phyloP scores from a whole-genome alignment of 257 asterid species.

The Asclepias syriaca region DNA sequence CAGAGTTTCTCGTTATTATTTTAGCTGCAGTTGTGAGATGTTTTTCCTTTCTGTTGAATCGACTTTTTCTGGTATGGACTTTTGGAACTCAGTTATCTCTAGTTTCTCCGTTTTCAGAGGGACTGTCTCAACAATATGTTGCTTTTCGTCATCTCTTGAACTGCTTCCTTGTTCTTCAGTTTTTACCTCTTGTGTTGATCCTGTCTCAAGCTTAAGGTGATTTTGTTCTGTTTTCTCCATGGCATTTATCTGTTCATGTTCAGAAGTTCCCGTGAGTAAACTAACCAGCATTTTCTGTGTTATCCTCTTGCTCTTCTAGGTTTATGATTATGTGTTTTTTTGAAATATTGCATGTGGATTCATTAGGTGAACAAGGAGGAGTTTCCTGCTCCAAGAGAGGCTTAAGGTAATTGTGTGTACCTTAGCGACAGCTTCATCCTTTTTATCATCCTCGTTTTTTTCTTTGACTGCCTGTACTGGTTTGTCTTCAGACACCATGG shows the following conservation, averaged over 20 bases:
- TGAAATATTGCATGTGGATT: neutral
- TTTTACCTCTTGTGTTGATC: conserved; percentile 20
- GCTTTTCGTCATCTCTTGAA: conserved; percentile 9
- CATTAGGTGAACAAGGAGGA: neutral
- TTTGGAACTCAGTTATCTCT: conserved; percentile 20
- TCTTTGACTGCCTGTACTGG: no score
- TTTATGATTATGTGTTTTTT: neutral
- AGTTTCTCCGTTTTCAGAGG: conserved; percentile 13
- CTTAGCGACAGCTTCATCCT: no score
- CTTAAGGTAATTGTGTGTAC: no score
- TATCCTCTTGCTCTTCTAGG: conserved; percentile 18
- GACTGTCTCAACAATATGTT: conserved; percentile 13
- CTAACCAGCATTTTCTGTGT: conserved; percentile 13
- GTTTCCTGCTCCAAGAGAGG: no score
- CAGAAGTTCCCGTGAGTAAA: conserved; percentile 16
- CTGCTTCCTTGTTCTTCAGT: conserved; percentile 6
- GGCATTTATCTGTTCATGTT: conserved; percentile 25
- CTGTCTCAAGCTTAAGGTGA: neutral
- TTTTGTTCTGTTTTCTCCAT: conserved; percentile 1
- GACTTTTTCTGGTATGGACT: conserved; percentile 23
- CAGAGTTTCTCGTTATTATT: conserved; percentile 16
- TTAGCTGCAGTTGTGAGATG: conserved; percentile 14
- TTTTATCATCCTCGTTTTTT: no score
- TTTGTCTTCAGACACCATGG: no score
- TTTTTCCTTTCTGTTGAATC: conserved; percentile 24